Conservation (phyloP, 805 yeast species). For the Metschnikowia proteae region DNA sequence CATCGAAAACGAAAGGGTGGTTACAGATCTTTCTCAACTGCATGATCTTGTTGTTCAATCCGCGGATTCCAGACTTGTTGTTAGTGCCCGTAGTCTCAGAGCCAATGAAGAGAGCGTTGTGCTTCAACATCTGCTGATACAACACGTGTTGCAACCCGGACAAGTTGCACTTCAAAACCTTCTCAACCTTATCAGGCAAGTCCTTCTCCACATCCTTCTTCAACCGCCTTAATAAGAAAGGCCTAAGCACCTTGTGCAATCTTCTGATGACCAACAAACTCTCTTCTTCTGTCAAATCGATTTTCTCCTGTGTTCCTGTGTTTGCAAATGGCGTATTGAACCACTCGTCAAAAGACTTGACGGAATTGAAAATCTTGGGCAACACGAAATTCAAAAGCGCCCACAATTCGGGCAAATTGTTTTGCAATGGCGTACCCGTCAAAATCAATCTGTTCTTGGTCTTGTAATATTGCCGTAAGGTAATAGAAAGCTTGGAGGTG, state of each 20-base stretch:
- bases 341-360: slow-evolving; percentile 85
- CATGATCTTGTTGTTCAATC: slow-evolving; percentile 79
- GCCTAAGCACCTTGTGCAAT: slow-evolving; percentile 82
- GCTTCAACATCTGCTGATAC: slow-evolving; percentile 75
- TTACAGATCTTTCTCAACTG: slow-evolving; percentile 81
- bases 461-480: slow-evolving; percentile 66
- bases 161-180: slow-evolving; percentile 73
- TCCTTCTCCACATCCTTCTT: slow-evolving; percentile 86
- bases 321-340: slow-evolving; percentile 86
- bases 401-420: slow-evolving; percentile 83
- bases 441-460: slow-evolving; percentile 75
- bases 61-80: slow-evolving; percentile 61
- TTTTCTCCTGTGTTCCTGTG: slow-evolving; percentile 76
- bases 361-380: slow-evolving; percentile 82
- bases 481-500: slow-evolving; percentile 65
- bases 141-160: slow-evolving; percentile 67
- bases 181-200: slow-evolving; percentile 79
- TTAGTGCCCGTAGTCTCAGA: slow-evolving; percentile 51
- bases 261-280: slow-evolving; percentile 75
- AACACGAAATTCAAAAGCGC: slow-evolving; percentile 76
- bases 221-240: slow-evolving; percentile 77
- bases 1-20: slow-evolving; percentile 85
- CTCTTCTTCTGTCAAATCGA: slow-evolving; percentile 83
- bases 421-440: slow-evolving; percentile 87
- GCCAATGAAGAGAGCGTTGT: slow-evolving; percentile 66